Evolutionary conservation across 371 early-diverging fungal species (phyloP), one percentile per base, ranked within the genome.

Genomic region (Basidiobolus meristosporus): DNA sequence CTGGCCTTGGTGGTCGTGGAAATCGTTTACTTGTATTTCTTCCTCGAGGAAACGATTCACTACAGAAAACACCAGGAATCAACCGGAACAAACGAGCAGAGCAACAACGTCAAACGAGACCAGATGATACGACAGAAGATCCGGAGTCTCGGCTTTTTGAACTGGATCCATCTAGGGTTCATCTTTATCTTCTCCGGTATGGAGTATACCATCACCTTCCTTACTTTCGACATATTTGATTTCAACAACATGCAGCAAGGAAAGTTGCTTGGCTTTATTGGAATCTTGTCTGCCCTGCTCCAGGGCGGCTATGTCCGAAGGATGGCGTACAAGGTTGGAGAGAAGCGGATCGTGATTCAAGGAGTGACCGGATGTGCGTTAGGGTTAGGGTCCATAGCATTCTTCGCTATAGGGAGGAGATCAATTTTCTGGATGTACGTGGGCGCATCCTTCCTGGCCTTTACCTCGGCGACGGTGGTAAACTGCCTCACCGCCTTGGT

Each of bases 191-290:
- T 93, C 54, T 83, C 87, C 2, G 98, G 96, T 5, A 89, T 97
- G 87, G 97, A 97, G 57, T 97, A 90, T 59, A 95, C 96, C 0
- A 62, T 97, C 39, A 89, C 96, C 0, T 97, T 95, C 53, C 62
- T 93, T 53, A 90, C 93, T 0, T 83, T 78, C 60, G 90, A 93
- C 56, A 66, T 82, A 15, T 78, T 90, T 44, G 60, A 69, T 33
- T 97, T 84, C 44, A 65, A 70, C 11, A 77, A 88, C 54, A 73
- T 72, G 58, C 80, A 86, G 45, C 95, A 97, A 56, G 98, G 98
- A 2, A 65, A 63, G 41, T 56, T 93, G 2, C 63, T 97, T 9
- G 90, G 80, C 1, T 74, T 65, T 45, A 78, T 95, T 38, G 98
- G 96, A 17, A 68, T 93, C 17, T 33, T 82, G 7, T 82, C 90